Evolutionary conservation across 257 asterid species (phyloP), one percentile per base, ranked within the genome.

Genomic region (Catharanthus roseus): DNA sequence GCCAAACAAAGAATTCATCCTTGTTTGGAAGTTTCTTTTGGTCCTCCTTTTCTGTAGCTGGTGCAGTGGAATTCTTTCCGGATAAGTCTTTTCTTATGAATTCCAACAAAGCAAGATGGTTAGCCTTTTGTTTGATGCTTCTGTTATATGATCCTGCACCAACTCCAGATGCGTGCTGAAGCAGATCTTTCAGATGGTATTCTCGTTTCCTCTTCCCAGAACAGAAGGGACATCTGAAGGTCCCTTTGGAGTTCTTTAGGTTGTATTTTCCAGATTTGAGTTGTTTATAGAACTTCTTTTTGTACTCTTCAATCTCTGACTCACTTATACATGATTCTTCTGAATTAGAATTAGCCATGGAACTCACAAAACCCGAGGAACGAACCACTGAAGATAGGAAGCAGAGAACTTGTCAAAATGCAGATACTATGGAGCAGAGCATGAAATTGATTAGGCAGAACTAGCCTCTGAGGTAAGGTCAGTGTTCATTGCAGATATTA

Each of bases 151-250:
- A 75, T 54, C 92, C 91, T 78, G 86, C 86, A 47, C 85, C 84
- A n/a, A 77, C 89, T 75, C 95, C 95, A 53, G 85, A 76, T 13
- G 95, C 95, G 74, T 89, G 97, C 44, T 83, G 87, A 77, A 72
- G 69, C 41, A 91, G 97, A 72, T 91, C 96, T 74, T 86, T 83
- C 80, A 79, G 83, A 85, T 83, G 80, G 74, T 89, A 91, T 70
- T 85, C 92, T 65, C 89, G 97, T 67, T 91, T 91, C 79, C 87
- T 91, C 82, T 87, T 89, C 23, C 95, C 97, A 33, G 95, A 91
- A 70, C 95, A 91, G 47, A 89, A 91, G 28, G 97, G 96, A 73
- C 97, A 91, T 61, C 95, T 79, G 34, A 91, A 81, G 78, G 88
- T 72, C 47, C 92, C 86, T 67, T 91, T 89, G 31, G 93, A 90